Evolutionary conservation across 495 filamentous ascomycete genomes (phyloP), one percentile per base, ranked within the genome.

Genomic region (Hypoxylon intermedium): DNA sequence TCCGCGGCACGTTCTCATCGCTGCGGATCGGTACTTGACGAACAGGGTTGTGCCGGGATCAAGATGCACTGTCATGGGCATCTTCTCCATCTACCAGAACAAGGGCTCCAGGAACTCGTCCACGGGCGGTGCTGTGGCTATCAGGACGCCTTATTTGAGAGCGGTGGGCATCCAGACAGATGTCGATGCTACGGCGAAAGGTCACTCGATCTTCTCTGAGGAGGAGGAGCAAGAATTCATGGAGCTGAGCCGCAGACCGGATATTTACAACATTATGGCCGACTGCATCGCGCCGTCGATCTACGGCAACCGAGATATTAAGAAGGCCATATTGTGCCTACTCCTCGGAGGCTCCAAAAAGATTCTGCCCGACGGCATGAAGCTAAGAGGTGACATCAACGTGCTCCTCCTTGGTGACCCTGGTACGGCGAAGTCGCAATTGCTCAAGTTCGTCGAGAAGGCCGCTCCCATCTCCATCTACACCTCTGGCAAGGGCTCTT

Each of bases 311-410:
- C 69, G 82, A 44, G 92, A 99, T 63, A 99, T 99, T 70, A 99
- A 99, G 72, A 99, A 97, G 74, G 86, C 95, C n/a, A 98, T 99
- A 67, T 85, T 96, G 0, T 98, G 95, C 72, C 81, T 99, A 1
- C 82, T 99, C 1, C 84, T 99, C 66, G 95, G 95, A 58, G 95
- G 95, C 11, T 96, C 91, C 16, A 99, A 99, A 78, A 99, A 99
- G 75, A 96, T 99, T 37, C 82, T 99, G 2, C 95, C 95, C 0
- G 95, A 99, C 67, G 95, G 95, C 40, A 99, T 99, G 94, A 96
- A 90, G 69, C 85, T 99, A 12, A 86, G 95, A 81, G 95, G 95
- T 59, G 95, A 99, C 71, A 98, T 99, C 72, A 99, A 99, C 77
- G 94, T 99, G 3, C 84, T 99, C 50, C 82, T 99, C 40, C 88